These are phyloP conservation scores for Lathyrus aphaca DNA, from an alignment of 306 rosid genomes.

Conservation along the genomic window DNA sequence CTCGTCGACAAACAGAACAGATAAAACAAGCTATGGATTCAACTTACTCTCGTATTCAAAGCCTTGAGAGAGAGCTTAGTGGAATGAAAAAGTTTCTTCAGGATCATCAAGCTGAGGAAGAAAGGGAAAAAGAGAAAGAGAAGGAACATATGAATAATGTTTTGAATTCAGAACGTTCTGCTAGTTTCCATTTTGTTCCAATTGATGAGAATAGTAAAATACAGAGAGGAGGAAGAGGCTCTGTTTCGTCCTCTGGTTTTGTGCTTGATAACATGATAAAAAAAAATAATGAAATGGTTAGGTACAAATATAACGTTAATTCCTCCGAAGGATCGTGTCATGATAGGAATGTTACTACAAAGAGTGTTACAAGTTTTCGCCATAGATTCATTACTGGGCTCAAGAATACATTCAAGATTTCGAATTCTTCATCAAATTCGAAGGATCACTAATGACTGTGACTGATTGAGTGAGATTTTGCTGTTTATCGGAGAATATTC, in stretches of 20 bases:
- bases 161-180: conserved; percentile 48
- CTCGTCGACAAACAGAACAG: conserved; percentile 51
- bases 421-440: conserved; percentile 33
- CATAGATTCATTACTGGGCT: conserved; percentile 55
- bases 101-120: conserved; percentile 38
- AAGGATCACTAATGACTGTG: background rate
- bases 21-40: conserved; percentile 69
- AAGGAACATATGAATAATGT: background rate
- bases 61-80: conserved; percentile 64
- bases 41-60: conserved; percentile 61
- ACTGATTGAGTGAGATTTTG: background rate
- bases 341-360: conserved; percentile 27
- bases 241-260: conserved; percentile 58
- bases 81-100: conserved; percentile 61
- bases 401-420: conserved; percentile 60
- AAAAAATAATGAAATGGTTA: conserved; percentile 1
- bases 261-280: conserved; percentile 14
- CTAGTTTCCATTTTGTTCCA: conserved; percentile 63
- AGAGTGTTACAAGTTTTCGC: conserved; percentile 42
- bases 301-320: conserved; percentile 16
- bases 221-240: conserved; percentile 57
- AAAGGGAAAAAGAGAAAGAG: background rate
- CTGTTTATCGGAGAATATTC: conserved; percentile 1
- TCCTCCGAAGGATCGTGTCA: conserved; percentile 11
- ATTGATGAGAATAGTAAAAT: conserved; percentile 34